Evolutionary conservation across 495 filamentous ascomycete genomes (phyloP), one percentile per base, ranked within the genome.

Genomic region (Ramalina intermedia): DNA sequence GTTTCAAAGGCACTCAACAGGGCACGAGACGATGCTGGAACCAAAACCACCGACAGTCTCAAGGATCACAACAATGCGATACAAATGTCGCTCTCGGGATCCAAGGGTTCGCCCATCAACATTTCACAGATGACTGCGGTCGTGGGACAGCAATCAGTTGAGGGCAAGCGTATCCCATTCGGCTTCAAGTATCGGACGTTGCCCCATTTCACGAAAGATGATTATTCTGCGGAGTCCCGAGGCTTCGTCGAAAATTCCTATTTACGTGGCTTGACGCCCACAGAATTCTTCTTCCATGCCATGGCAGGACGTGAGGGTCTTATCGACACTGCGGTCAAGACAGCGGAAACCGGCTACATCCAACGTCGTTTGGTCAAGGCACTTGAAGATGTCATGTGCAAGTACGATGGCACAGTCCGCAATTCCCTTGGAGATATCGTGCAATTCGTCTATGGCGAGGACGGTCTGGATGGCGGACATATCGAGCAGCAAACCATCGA

Each of bases 261-360:
- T 57, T 77, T 99, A 24, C 84, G 91, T 71, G 91, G 91, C 35
- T 68, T 99, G 50, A 99, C 91, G 0, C 89, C 91, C 2, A 82
- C 84, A 1, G 91, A 99, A 57, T 99, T 96, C 65, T 99, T 94
- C 73, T 99, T 99, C 75, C 91, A 99, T 70, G 91, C 91, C 55
- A 99, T 99, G 91, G 91, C 91, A 69, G 91, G 91, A 84, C 82
- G 91, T 69, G 91, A 99, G 67, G 91, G 91, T 91, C 73, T 99
- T 41, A 99, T 99, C 57, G 91, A 99, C 76, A 99, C 91, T 18
- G 91, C 91, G 57, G 91, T 99, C 61, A 99, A 99, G 74, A 99
- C 91, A 51, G 91, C 91, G 33, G 91, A 99, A 61, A 99, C 91
- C 38, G 91, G 91, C 67, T 99, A 99, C 63, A 96, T 99, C 55